These are phyloP conservation scores for Iris macrosiphon DNA, from an alignment of 106 monocot species.

Conservation along the genomic window DNA sequence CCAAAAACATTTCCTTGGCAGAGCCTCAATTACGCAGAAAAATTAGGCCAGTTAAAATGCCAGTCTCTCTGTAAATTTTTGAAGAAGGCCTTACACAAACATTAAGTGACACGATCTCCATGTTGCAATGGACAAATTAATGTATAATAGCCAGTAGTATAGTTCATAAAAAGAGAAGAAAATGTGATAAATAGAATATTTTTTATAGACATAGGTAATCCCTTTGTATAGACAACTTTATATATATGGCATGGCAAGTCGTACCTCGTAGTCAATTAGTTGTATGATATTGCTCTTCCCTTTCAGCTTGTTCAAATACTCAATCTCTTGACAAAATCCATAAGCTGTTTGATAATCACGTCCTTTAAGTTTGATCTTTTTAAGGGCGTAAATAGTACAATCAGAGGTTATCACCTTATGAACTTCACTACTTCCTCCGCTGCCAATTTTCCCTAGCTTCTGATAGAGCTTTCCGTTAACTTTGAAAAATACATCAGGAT, in stretches of 20 bases:
- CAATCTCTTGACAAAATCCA: slow-evolving; percentile 98
- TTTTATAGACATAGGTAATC: too few species aligned
- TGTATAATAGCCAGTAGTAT: neutral
- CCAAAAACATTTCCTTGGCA: too few species aligned
- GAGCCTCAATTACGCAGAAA: too few species aligned
- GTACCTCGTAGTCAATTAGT: slow-evolving; percentile 96
- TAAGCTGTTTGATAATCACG: slow-evolving; percentile 92
- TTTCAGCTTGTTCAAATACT: slow-evolving; percentile 86
- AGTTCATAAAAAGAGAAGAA: too few species aligned
- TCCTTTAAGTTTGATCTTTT: slow-evolving; percentile 88
- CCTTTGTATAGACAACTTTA: too few species aligned
- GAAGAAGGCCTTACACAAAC: too few species aligned
- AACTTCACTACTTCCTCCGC: slow-evolving; percentile 99
- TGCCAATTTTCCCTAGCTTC: slow-evolving; percentile 98
- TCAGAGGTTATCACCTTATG: slow-evolving; percentile 87
- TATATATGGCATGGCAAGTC: too few species aligned
- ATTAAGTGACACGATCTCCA: too few species aligned
- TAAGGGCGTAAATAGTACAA: slow-evolving; percentile 86
- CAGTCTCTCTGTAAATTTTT: too few species aligned
- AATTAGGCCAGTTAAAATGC: too few species aligned
- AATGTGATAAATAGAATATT: too few species aligned
- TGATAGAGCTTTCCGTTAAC: slow-evolving; percentile 95
- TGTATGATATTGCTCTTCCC: slow-evolving; percentile 92
- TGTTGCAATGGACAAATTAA: neutral
- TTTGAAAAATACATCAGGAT: slow-evolving; percentile 78